phyloP scores from a whole-genome alignment of 192 early-diverging fungal species.

The Coemansia sp. region DNA sequence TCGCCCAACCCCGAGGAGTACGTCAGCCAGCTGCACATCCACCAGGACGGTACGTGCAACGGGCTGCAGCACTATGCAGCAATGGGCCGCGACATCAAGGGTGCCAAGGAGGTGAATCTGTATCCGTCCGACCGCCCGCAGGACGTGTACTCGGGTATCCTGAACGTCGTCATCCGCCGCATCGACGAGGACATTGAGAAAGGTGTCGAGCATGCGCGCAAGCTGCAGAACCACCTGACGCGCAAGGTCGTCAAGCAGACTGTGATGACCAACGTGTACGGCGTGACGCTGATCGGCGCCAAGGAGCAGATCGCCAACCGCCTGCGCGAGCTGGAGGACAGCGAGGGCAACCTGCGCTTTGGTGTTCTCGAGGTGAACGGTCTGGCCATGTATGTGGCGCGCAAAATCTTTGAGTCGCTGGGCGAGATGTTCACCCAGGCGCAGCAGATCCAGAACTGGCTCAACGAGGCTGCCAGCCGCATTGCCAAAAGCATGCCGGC shows the following conservation, averaged over 20 bases:
- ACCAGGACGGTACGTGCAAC: slow-evolving; percentile 98
- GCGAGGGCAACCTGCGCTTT: slow-evolving; percentile 66
- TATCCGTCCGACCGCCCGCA: slow-evolving; percentile 78
- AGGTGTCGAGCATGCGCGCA: slow-evolving; percentile 63
- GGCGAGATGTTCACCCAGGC: slow-evolving; percentile 91
- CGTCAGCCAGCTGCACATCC: slow-evolving; percentile 77
- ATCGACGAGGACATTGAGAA: slow-evolving; percentile 67
- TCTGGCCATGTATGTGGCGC: slow-evolving; percentile 73
- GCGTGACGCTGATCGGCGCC: slow-evolving; percentile 96
- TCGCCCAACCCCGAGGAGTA: slow-evolving; percentile 72
- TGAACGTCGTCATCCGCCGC: slow-evolving; percentile 66
- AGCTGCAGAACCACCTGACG: slow-evolving; percentile 69
- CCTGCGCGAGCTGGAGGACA: slow-evolving; percentile 73
- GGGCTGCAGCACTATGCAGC: slow-evolving; percentile 99
- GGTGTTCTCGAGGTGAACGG: slow-evolving; percentile 15
- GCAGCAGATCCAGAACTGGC: slow-evolving; percentile 89
- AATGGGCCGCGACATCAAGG: slow-evolving; percentile 85
- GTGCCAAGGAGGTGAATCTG: slow-evolving; percentile 89
- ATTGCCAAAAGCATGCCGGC: slow-evolving; percentile 78
- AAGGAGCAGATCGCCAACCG: slow-evolving; percentile 81
- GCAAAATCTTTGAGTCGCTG: slow-evolving; percentile 80
- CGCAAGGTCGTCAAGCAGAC: slow-evolving; percentile 98
- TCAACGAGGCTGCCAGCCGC: slow-evolving; percentile 80
- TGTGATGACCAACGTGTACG: slow-evolving; percentile 99
- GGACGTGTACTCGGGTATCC: slow-evolving; percentile 92